phyloP scores from a whole-genome alignment of 148 eudicot genomes.

The Pouteria glomerata region DNA sequence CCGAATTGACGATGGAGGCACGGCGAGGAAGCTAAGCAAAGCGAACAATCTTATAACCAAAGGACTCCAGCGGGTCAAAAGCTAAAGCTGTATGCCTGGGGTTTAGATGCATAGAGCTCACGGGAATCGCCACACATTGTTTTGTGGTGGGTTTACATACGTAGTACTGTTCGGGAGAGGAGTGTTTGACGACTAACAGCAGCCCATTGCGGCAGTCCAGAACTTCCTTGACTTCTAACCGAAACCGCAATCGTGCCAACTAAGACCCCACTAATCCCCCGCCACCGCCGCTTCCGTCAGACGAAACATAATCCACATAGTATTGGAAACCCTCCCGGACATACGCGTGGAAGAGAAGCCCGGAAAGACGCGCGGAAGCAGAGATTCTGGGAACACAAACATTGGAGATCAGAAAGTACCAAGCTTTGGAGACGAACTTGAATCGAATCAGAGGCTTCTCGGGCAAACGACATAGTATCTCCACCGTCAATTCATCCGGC shows the following conservation, averaged over 20 bases:
- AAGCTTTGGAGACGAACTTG: background rate
- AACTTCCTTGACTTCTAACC: background rate
- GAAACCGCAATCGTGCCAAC: background rate
- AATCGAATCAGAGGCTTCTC: background rate
- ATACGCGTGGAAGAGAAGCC: background rate
- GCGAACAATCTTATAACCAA: constrained; percentile 4
- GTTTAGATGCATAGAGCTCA: background rate
- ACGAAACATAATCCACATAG: background rate
- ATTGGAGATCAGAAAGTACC: background rate
- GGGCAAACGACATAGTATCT: background rate
- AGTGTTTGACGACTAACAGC: background rate
- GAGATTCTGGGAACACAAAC: constrained; percentile 2
- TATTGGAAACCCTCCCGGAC: no score
- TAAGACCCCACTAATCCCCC: background rate
- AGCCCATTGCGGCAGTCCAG: constrained; percentile 2
- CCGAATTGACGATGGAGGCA: background rate
- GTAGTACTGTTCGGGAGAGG: background rate
- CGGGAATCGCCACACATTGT: constrained; percentile 8
- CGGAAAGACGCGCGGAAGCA: background rate
- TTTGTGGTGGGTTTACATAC: constrained; percentile 16
- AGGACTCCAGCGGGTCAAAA: constrained; percentile 2
- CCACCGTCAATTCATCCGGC: constrained; percentile 5
- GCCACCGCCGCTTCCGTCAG: background rate
- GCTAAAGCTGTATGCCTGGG: background rate
- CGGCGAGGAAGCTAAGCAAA: background rate